Conservation (phyloP, 2,329 filamentous ascomycete species). For the Gliomastix tumulicola region DNA sequence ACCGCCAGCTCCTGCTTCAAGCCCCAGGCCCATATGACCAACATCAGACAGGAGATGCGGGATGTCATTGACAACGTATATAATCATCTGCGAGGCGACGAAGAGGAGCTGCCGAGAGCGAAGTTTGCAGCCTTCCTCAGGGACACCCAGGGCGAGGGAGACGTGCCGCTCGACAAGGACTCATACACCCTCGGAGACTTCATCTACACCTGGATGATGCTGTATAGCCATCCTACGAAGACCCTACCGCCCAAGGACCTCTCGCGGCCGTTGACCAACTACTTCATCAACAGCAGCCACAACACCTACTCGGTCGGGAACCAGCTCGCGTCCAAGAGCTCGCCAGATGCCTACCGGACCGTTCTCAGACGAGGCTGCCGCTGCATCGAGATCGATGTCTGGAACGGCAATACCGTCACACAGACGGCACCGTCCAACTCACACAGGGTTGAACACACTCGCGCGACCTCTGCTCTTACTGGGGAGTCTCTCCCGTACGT, state of each 20-base stretch:
- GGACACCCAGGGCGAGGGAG: conserved; percentile 36
- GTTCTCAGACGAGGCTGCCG: conserved; percentile 73
- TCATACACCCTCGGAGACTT: conserved; percentile 41
- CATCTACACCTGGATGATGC: conserved; percentile 37
- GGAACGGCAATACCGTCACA: conserved; percentile 60
- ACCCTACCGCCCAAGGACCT: conserved; percentile 48
- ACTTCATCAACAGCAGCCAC: conserved; percentile 92
- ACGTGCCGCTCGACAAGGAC: conserved; percentile 26
- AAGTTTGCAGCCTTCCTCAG: conserved; percentile 43
- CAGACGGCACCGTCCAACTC: conserved; percentile 25
- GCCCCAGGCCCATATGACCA: conserved; percentile 18
- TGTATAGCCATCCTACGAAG: conserved; percentile 34
- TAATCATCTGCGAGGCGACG: conserved; percentile 29
- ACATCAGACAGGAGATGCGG: conserved; percentile 41
- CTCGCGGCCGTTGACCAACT: conserved; percentile 70
- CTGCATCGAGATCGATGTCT: conserved; percentile 93
- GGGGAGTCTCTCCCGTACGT: conserved; percentile 36
- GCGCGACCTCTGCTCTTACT: conserved; percentile 34
- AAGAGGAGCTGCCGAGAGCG: conserved; percentile 18
- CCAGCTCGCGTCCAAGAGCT: conserved; percentile 72
- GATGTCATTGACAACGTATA: conserved; percentile 41
- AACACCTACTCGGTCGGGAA: conserved; percentile 90
- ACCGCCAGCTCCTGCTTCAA: conserved; percentile 12
- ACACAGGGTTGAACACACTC: conserved; percentile 33
- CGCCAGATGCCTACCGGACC: conserved; percentile 69